Conservation (phyloP, 2,329 filamentous ascomycete genomes). For the Diplodia seriata region DNA sequence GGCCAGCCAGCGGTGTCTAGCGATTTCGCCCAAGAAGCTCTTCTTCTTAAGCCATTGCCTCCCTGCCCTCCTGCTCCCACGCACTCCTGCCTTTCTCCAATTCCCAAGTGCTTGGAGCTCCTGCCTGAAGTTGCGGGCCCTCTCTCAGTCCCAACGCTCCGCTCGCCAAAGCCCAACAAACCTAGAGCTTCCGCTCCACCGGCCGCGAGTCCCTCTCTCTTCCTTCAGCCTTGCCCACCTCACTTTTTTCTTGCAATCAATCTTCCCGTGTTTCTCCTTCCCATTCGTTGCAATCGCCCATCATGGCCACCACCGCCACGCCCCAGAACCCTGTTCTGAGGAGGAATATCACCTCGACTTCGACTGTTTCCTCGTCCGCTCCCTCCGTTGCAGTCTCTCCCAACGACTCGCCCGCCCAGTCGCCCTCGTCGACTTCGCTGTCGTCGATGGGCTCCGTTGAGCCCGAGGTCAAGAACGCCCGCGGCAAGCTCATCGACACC, state of each 20-base stretch:
- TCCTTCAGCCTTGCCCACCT: too few species aligned
- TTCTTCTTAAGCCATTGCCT: slow-evolving; percentile 23
- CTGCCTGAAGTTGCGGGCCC: slow-evolving; percentile 22
- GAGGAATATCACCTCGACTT: slow-evolving; percentile 59
- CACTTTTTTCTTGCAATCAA: not conserved
- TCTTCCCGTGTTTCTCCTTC: not conserved
- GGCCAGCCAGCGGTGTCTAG: not conserved
- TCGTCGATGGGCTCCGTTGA: slow-evolving; percentile 82
- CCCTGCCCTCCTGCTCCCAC: slow-evolving; percentile 10
- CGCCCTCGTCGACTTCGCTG: slow-evolving; percentile 85
- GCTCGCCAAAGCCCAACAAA: slow-evolving; percentile 31
- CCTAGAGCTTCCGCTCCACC: slow-evolving; percentile 21
- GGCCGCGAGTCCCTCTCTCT: not conserved
- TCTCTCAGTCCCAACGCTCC: slow-evolving; percentile 28
- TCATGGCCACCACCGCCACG: slow-evolving; percentile 59
- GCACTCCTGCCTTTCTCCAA: not conserved
- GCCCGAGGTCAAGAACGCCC: slow-evolving; percentile 57
- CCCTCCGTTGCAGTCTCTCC: slow-evolving; percentile 64
- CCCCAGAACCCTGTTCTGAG: slow-evolving; percentile 55
- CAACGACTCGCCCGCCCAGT: slow-evolving; percentile 65
- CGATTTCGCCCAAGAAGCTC: slow-evolving; percentile 12
- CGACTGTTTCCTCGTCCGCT: slow-evolving; percentile 58
- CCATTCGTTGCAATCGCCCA: not conserved
- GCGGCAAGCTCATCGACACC: slow-evolving; percentile 80
- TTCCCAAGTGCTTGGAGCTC: slow-evolving; percentile 18